Base-by-base conservation (phyloP, 768 basidiomycete species). In the Gloeophyllum trabeum region DNA sequence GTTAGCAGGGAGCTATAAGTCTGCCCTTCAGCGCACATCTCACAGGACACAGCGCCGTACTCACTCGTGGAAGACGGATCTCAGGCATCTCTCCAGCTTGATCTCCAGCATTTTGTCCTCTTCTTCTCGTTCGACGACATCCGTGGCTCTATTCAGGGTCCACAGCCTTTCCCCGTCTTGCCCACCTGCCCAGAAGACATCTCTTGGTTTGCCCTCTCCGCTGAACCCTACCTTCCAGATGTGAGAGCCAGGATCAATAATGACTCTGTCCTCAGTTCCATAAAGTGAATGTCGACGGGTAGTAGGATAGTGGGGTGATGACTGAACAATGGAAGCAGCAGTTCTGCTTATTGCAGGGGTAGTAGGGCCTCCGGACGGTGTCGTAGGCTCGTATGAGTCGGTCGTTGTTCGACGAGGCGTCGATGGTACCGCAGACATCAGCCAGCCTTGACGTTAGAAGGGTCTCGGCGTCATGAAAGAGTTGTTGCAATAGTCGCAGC, bases 141-240 rank as follows among this genome's bases (percentile, higher is more conserved):
- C 73, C 10, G 64, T 54, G 2, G 79, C 71, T 25, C 79, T 65
- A 41, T 61, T 68, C 43, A 81, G 70, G 18, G 61, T 68, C 83
- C 86, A 88, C 21, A 87, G 52, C 1, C 74, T 56, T 34, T 59
- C 51, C 3, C 67, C 67, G 10, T 54, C 61, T 23, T 61, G 52
- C 12, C 62, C 55, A 12, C 68, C 69, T 0, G 78, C 70, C 51
- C 72, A 75, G 57, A 94, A 86, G n/a, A 92, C 81, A 43, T 90
- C 84, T 51, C 96, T 63, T 6, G 96, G 92, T 45, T 79, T 72
- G 3, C 91, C 80, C 65, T 99, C 96, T 12, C 94, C 94, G 53
- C 91, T 93, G 66, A 97, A 98, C 2, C 96, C 96, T 7, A 93
- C 88, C 64, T 93, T 96, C 93, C 94, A 98, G 46, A 92, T 73